Conservation (phyloP, 768 basidiomycete species). For the Auricularia sp. region DNA sequence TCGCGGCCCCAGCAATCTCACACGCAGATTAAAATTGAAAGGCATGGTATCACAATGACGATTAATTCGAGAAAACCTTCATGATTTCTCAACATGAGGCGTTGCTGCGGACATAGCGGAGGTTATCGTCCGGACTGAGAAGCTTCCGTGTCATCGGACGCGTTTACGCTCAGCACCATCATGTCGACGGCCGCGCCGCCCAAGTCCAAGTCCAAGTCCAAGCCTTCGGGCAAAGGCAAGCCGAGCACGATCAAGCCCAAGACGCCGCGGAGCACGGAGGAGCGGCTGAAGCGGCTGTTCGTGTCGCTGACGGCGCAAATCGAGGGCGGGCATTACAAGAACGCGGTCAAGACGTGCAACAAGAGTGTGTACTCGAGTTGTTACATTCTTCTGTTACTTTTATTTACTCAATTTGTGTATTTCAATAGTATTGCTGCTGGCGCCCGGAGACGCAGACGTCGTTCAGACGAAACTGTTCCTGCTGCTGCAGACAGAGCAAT, state of each 20-base stretch:
- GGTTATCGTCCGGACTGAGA: no score
- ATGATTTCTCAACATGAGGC: no score
- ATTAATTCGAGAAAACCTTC: no score
- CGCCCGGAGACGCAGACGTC: slow-evolving; percentile 60
- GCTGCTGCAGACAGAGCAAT: slow-evolving; percentile 78
- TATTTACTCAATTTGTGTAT: slow-evolving; percentile 12
- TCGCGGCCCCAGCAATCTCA: no score
- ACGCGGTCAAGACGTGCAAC: slow-evolving; percentile 86
- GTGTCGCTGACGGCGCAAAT: slow-evolving; percentile 78
- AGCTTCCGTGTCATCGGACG: no score
- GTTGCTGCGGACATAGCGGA: no score
- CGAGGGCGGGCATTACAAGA: slow-evolving; percentile 77
- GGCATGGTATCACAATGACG: no score
- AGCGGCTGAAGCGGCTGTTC: slow-evolving; percentile 50
- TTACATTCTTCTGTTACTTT: slow-evolving; percentile 13
- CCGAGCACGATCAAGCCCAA: slow-evolving; percentile 2
- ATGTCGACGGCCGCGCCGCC: no score
- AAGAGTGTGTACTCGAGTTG: slow-evolving; percentile 47
- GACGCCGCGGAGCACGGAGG: slow-evolving; percentile 19
- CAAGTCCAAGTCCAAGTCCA: neutral
- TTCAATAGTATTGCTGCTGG: slow-evolving; percentile 54
- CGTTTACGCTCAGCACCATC: no score
- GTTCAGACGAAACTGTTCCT: slow-evolving; percentile 79
- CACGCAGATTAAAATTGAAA: no score
- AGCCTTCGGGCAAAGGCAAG: neutral